Conservation (phyloP, 768 basidiomycete species). For the Guyanaporus albipodus region DNA sequence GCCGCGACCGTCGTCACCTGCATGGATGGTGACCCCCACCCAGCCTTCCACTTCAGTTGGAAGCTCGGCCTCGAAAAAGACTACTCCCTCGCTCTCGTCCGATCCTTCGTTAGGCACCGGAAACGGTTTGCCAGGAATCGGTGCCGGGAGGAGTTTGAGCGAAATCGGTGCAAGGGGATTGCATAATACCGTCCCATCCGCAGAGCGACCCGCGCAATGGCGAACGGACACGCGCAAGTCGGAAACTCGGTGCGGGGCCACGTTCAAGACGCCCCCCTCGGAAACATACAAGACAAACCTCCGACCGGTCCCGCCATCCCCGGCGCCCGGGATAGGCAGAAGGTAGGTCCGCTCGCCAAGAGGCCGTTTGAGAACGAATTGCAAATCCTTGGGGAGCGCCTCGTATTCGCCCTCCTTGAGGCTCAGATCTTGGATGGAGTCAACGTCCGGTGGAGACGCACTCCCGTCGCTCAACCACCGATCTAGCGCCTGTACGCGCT, state of each 20-base stretch:
- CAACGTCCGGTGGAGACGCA: slow-evolving; percentile 32
- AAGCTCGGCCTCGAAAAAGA: slow-evolving; percentile 55
- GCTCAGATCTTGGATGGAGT: slow-evolving; percentile 5
- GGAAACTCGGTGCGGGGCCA: slow-evolving; percentile 47
- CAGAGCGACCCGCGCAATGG: slow-evolving; percentile 35
- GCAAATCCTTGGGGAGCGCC: slow-evolving; percentile 34
- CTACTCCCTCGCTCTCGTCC: slow-evolving; percentile 73
- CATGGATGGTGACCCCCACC: slow-evolving; percentile 53
- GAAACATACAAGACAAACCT: slow-evolving; percentile 58
- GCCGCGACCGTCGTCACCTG: slow-evolving; percentile 47
- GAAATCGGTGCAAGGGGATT: slow-evolving; percentile 39
- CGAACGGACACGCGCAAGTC: slow-evolving; percentile 47
- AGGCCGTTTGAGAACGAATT: slow-evolving; percentile 45
- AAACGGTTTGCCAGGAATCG: slow-evolving; percentile 49
- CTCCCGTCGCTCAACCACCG: slow-evolving; percentile 69
- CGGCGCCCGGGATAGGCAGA: slow-evolving; percentile 35
- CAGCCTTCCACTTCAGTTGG: slow-evolving; percentile 29
- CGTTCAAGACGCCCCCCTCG: slow-evolving; percentile 48
- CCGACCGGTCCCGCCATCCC: slow-evolving; percentile 3
- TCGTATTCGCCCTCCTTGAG: slow-evolving; percentile 29
- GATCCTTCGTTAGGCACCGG: slow-evolving; percentile 65
- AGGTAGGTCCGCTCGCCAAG: slow-evolving; percentile 44
- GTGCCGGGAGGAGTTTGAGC: slow-evolving; percentile 62
- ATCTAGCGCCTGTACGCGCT: slow-evolving; percentile 42
- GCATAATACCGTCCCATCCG: slow-evolving; percentile 33